Evolutionary conservation across 805 yeast species (phyloP), one percentile per base, ranked within the genome.

Genomic region (Phaffomyces antillensis): DNA sequence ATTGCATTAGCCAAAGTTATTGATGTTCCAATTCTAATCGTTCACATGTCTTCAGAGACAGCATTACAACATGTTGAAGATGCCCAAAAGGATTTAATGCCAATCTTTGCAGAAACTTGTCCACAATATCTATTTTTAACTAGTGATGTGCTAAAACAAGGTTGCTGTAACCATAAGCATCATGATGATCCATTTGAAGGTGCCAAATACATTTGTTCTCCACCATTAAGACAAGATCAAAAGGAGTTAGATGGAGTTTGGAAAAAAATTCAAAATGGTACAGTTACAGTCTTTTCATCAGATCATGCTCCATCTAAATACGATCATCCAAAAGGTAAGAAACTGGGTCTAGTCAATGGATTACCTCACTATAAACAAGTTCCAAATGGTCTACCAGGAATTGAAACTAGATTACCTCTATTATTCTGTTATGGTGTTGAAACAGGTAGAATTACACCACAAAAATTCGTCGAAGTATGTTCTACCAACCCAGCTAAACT

Each of bases 331-430:
- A 47, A 60, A 9, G 77, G 77, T 23, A 73, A 73, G 52, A 69
- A 69, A 47, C 46, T 59, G 7, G 78, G 74, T 8, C 45, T 72
- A 7, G 53, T 62, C 5, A 60, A 69, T 44, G 71, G 72, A 2
- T 45, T 62, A 7, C 71, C 72, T 8, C 66, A 66, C 46, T 73
- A 69, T 54, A 65, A 64, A 46, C 60, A 65, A 31, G 65, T 73
- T 39, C 78, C 78, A 7, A 73, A 73, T 49, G 78, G 77, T 2
- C 49, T 72, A 39, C 74, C 77, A 4, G 77, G 78, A 7, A 65
- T 73, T 23, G 76, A 73, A 50, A 70, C 76, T 2, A 55, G 78
- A 49, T 39, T 73, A 50, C 76, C 76, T 2, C 49, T 73, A 35
- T 55, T 69, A 16, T 71, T 63, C 52, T 60, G 70, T 49, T 64